Percentiles rank a stretch among this genome's conserved stretches.
Evolutionary conservation across 495 filamentous ascomycete genomes (phyloP).

Genomic region (Jackrogersella multiformis): DNA sequence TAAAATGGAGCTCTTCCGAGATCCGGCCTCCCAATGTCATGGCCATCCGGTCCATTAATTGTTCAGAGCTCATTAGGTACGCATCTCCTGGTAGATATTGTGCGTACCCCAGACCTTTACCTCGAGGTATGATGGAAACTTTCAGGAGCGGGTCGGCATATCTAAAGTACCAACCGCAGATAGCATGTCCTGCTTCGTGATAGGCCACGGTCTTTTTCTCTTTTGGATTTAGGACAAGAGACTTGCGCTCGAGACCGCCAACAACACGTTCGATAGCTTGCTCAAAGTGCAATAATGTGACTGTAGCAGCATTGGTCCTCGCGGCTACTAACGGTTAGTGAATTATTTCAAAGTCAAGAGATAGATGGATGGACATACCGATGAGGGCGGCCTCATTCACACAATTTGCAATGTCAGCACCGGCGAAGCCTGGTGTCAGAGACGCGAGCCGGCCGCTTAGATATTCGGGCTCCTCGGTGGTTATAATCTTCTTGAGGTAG

Average conservation of each 20-base stretch:
- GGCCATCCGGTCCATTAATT: constrained; percentile 99
- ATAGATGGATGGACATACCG: constrained; percentile 67
- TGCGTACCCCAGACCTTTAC: constrained; percentile 92
- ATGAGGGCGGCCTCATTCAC: constrained; percentile 97
- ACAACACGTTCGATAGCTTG: constrained; percentile 97
- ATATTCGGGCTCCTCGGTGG: constrained; percentile 85
- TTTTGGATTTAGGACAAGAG: constrained; percentile 86
- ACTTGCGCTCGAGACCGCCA: constrained; percentile 95
- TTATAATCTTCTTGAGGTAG: constrained; percentile 91
- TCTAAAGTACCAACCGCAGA: constrained; percentile 98
- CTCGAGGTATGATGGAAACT: constrained; percentile 97
- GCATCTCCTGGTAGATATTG: constrained; percentile 96
- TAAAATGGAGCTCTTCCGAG: constrained; percentile 94
- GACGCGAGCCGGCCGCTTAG: constrained; percentile 87
- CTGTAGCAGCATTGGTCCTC: constrained; percentile 75
- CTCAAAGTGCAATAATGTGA: constrained; percentile 92
- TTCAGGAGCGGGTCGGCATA: constrained; percentile 97
- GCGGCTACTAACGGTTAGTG: constrained; percentile 71
- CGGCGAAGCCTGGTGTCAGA: constrained; percentile 93
- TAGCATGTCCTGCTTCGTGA: constrained; percentile 97
- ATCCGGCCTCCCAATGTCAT: constrained; percentile 97
- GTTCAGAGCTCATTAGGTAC: constrained; percentile 93
- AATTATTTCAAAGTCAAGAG: not conserved
- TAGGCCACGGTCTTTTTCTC: constrained; percentile 97
- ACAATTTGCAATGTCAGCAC: constrained; percentile 97